phyloP scores from a whole-genome alignment of 2,329 filamentous ascomycete genomes.

The Hymenotorrendiella dingleyae region DNA sequence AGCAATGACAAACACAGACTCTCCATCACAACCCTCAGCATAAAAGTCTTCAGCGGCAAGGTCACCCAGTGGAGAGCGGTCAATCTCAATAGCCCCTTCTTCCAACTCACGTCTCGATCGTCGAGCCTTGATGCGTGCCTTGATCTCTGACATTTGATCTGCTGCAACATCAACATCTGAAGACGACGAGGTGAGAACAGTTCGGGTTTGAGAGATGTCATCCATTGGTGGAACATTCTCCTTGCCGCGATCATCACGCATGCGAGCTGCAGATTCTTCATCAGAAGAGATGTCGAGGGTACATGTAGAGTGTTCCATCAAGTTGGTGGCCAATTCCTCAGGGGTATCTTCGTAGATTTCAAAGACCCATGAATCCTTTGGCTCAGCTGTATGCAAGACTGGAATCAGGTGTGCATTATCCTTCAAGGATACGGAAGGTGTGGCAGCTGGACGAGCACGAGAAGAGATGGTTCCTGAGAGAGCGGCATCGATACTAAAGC shows the following conservation, averaged over 20 bases:
- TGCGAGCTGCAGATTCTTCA: constrained; percentile 57
- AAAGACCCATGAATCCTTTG: constrained; percentile 75
- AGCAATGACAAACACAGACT: constrained; percentile 56
- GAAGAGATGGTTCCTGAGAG: constrained; percentile 68
- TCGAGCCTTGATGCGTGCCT: constrained; percentile 26
- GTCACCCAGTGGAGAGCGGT: constrained; percentile 60
- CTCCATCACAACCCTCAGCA: constrained; percentile 57
- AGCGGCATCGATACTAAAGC: constrained; percentile 81
- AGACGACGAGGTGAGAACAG: constrained; percentile 13
- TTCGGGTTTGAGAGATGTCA: constrained; percentile 53
- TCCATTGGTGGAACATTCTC: constrained; percentile 82
- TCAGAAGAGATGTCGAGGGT: constrained; percentile 86
- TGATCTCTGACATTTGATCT: constrained; percentile 27
- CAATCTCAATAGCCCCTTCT: constrained; percentile 58
- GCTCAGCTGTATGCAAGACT: constrained; percentile 38
- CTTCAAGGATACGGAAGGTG: constrained; percentile 12
- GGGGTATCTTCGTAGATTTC: constrained; percentile 90
- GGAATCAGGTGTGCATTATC: constrained; percentile 15
- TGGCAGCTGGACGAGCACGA: constrained; percentile 38
- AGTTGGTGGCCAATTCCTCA: constrained; percentile 84
- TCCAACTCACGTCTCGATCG: constrained; percentile 32
- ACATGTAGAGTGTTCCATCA: constrained; percentile 86
- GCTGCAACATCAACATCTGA: constrained; percentile 17
- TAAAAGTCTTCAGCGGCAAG: constrained; percentile 64
- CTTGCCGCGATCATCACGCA: constrained; percentile 66